Percentiles rank a stretch among this genome's conserved stretches.
Conservation (phyloP, 805 yeast species). For the Yarrowia keelungensis region DNA sequence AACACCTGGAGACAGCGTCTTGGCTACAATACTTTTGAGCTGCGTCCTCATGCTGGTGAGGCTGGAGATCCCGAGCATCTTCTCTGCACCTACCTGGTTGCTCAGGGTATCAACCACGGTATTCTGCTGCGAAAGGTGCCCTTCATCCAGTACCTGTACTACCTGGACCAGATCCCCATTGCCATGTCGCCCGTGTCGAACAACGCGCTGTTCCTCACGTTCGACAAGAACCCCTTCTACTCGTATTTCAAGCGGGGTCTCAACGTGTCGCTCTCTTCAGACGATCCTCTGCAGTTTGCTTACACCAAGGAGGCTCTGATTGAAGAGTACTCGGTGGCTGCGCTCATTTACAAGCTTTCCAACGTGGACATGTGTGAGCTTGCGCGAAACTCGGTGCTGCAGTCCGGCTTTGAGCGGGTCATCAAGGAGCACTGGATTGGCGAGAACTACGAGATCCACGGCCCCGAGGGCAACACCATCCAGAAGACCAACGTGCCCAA, state of each 20-base stretch:
- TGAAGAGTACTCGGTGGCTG: conserved; percentile 98
- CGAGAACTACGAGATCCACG: conserved; percentile 57
- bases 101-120: conserved; percentile 96
- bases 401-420: conserved; percentile 90
- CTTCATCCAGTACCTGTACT: conserved; percentile 89
- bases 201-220: conserved; percentile 92
- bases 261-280: conserved; percentile 93
- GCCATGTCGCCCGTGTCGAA: conserved; percentile 99
- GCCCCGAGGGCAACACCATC: conserved; percentile 83
- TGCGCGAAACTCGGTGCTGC: conserved; percentile 89
- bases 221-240: conserved; percentile 96
- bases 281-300: conserved; percentile 96
- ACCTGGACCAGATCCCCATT: conserved; percentile 92
- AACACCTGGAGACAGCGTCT: conserved; percentile 81
- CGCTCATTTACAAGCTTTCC: conserved; percentile 92
- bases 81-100: conserved; percentile 83
- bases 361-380: conserved; percentile 97
- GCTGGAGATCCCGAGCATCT: conserved; percentile 99
- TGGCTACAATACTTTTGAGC: conserved; percentile 86
- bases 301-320: conserved; percentile 97
- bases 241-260: conserved; percentile 90
- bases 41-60: conserved; percentile 98
- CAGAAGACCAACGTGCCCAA: conserved; percentile 96
- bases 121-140: conserved; percentile 92
- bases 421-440: conserved; percentile 96